Percentiles rank a stretch among this genome's conserved stretches.
phyloP scores from a whole-genome alignment of 768 basidiomycete species.

The Fomitopsis serialis region DNA sequence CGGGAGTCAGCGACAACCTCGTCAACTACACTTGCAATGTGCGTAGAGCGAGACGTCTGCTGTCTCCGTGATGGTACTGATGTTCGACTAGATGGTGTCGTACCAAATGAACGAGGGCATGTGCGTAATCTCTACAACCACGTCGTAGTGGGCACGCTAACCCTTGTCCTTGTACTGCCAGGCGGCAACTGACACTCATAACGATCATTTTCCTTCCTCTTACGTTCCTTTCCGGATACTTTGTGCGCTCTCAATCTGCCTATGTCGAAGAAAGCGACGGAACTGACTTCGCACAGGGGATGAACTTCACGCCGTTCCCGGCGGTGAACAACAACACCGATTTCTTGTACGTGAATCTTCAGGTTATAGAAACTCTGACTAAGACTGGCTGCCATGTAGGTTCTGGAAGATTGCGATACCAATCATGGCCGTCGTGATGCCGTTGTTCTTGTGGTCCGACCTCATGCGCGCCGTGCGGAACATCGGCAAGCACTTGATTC shows the following conservation, averaged over 20 bases:
- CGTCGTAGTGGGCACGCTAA: too few species aligned
- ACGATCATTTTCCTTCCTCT: conserved; percentile 66
- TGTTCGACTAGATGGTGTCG: conserved; percentile 46
- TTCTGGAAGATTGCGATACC: conserved; percentile 63
- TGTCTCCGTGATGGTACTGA: not conserved
- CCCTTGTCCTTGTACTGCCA: not conserved
- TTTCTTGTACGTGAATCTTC: conserved; percentile 32
- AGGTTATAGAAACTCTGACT: not conserved
- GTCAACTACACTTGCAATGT: conserved; percentile 71
- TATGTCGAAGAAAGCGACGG: too few species aligned
- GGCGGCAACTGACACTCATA: conserved; percentile 47
- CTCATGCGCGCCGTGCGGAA: conserved; percentile 4
- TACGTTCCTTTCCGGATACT: conserved; percentile 62
- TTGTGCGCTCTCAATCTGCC: too few species aligned
- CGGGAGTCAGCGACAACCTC: conserved; percentile 58
- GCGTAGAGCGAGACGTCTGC: conserved; percentile 16
- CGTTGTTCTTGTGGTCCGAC: conserved; percentile 41
- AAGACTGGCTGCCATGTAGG: conserved; percentile 23
- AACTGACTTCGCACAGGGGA: conserved; percentile 49
- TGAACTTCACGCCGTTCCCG: conserved; percentile 56
- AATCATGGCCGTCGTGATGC: conserved; percentile 44
- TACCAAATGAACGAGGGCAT: conserved; percentile 71
- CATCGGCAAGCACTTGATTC: conserved; percentile 2
- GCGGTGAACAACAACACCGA: conserved; percentile 35
- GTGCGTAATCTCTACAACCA: conserved; percentile 15